Evolutionary conservation across 805 yeast species (phyloP).

Genomic region (Candida corydali): DNA sequence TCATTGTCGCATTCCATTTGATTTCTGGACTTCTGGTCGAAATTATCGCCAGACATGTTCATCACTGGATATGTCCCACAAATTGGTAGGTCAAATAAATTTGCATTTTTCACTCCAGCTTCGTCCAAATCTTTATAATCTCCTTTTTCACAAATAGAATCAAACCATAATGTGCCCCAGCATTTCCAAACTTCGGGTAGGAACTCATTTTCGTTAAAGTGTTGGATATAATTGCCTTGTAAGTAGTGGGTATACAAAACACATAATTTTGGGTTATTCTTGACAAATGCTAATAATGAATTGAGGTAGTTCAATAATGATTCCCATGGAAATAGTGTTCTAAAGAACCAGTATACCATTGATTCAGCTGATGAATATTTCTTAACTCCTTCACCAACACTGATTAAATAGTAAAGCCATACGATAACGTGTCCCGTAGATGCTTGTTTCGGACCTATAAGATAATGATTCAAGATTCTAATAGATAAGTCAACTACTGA

Average conservation of each 20-base stretch:
- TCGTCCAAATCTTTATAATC: slow-evolving; percentile 47
- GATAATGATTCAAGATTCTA: slow-evolving; percentile 60
- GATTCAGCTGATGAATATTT: slow-evolving; percentile 42
- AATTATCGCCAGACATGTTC: slow-evolving; percentile 11
- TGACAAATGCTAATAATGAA: slow-evolving; percentile 41
- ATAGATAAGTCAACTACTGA: slow-evolving; percentile 67
- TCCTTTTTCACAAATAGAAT: slow-evolving; percentile 48
- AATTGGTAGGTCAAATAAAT: slow-evolving; percentile 61
- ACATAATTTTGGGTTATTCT: slow-evolving; percentile 21
- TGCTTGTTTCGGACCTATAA: slow-evolving; percentile 66
- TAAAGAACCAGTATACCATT: slow-evolving; percentile 48
- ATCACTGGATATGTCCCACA: slow-evolving; percentile 48
- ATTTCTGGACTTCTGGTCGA: slow-evolving; percentile 15
- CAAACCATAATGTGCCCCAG: slow-evolving; percentile 84
- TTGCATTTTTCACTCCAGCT: slow-evolving; percentile 52
- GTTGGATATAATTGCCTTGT: slow-evolving; percentile 36
- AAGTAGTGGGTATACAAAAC: slow-evolving; percentile 17
- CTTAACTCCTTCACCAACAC: slow-evolving; percentile 55
- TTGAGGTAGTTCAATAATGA: slow-evolving; percentile 61
- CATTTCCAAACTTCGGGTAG: slow-evolving; percentile 79
- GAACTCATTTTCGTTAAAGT: slow-evolving; percentile 56
- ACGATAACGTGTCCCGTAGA: slow-evolving; percentile 72
- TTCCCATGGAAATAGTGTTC: slow-evolving; percentile 66
- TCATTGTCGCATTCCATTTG: slow-evolving; percentile 41
- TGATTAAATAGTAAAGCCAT: slow-evolving; percentile 68